phyloP scores from a whole-genome alignment of 805 yeast genomes.

The Candida ulmi region DNA sequence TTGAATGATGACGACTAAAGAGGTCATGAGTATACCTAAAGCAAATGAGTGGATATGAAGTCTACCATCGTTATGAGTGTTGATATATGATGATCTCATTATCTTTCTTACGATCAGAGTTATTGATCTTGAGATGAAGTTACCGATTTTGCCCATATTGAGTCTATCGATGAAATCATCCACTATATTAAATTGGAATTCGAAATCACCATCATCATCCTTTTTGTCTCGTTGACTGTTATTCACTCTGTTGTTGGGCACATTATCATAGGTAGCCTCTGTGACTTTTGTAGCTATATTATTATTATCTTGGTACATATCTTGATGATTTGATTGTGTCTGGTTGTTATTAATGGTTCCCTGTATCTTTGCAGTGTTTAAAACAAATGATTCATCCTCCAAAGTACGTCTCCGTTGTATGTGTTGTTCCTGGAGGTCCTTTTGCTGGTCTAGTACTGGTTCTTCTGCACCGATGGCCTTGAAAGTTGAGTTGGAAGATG shows the following conservation, averaged over 20 bases:
- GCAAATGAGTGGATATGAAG: slow-evolving; percentile 24
- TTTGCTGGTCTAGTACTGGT: background rate
- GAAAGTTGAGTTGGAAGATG: background rate
- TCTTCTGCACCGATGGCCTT: background rate
- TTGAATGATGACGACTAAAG: slow-evolving; percentile 13
- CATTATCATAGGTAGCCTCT: background rate
- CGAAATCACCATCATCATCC: background rate
- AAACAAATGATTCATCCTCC: background rate
- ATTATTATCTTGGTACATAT: background rate
- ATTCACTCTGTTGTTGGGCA: background rate
- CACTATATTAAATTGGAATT: background rate
- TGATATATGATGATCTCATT: slow-evolving; percentile 17
- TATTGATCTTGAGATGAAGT: background rate
- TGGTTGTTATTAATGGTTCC: background rate
- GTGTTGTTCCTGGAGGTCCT: background rate
- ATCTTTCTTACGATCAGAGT: slow-evolving; percentile 4
- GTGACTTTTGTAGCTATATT: background rate
- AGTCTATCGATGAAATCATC: slow-evolving; percentile 11
- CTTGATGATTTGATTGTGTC: background rate
- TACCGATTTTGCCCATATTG: slow-evolving; percentile 6
- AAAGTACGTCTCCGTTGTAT: background rate
- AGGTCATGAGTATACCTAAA: slow-evolving; percentile 16
- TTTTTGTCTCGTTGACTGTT: background rate
- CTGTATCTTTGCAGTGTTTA: background rate
- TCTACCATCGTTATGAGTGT: slow-evolving; percentile 16